Evolutionary conservation across 371 early-diverging fungal genomes (phyloP).

Genomic region (Fennellomyces sp.): DNA sequence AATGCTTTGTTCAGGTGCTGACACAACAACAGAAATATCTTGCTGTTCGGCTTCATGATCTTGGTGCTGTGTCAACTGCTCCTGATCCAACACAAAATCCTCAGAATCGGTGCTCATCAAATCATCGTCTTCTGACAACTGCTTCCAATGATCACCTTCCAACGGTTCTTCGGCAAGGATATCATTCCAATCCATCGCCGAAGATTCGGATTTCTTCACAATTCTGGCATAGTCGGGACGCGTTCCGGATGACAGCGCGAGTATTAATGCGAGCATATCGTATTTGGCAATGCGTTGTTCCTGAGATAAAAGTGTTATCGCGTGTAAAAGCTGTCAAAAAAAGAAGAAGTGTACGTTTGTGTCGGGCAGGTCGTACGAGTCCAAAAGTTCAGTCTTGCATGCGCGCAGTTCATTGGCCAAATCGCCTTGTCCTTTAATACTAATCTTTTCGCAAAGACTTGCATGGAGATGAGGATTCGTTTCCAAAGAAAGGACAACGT

Average conservation of each 20-base stretch:
- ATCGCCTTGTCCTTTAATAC: slow-evolving; percentile 14
- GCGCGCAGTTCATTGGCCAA: slow-evolving; percentile 4
- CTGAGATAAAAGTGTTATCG: not conserved
- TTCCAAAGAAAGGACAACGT: not conserved
- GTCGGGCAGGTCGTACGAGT: not conserved
- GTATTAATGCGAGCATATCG: slow-evolving; percentile 17
- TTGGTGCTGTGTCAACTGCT: not conserved
- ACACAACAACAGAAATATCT: not conserved
- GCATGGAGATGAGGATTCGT: not conserved
- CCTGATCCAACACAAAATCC: slow-evolving; percentile 20
- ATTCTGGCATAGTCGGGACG: not conserved
- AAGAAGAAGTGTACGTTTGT: not conserved
- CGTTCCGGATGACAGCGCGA: slow-evolving; percentile 12
- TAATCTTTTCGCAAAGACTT: slow-evolving; percentile 22
- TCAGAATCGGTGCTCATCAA: slow-evolving; percentile 15
- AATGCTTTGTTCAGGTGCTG: not conserved
- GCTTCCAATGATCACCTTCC: slow-evolving; percentile 39
- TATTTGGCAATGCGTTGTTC: slow-evolving; percentile 18
- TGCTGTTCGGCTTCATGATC: not conserved
- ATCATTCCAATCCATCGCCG: too few species aligned
- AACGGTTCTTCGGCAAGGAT: slow-evolving; percentile 32
- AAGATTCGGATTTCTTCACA: not conserved
- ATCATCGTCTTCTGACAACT: slow-evolving; percentile 9
- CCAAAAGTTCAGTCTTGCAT: slow-evolving; percentile 4
- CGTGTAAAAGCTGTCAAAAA: not conserved